Evolutionary conservation across 1,284 basidiomycete genomes (phyloP).

Genomic region (Boletellus dicymbophilus): DNA sequence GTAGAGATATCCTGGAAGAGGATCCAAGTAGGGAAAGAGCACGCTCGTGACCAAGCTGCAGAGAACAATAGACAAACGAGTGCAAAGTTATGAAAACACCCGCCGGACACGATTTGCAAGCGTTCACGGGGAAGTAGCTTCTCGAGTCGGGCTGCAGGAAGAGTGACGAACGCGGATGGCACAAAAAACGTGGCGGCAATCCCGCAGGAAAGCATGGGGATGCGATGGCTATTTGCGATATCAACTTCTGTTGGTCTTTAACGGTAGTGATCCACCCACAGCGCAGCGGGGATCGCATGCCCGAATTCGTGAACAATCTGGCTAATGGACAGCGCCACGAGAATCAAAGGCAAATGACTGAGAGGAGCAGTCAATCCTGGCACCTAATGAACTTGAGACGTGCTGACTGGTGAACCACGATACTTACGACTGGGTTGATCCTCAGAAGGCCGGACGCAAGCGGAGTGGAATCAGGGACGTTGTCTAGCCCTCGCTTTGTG

Average conservation of each 20-base stretch:
- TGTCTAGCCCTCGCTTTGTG: slow-evolving; percentile 16
- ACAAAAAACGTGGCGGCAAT: slow-evolving; percentile 55
- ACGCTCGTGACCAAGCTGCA: slow-evolving; percentile 32
- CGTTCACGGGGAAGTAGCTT: slow-evolving; percentile 43
- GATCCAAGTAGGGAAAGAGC: slow-evolving; percentile 33
- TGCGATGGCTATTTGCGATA: slow-evolving; percentile 25
- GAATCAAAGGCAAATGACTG: slow-evolving; percentile 58
- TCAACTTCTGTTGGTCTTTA: slow-evolving; percentile 2
- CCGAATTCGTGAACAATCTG: slow-evolving; percentile 73
- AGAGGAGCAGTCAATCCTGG: slow-evolving; percentile 75
- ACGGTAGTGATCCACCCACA: slow-evolving; percentile 43
- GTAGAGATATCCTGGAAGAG: slow-evolving; percentile 52
- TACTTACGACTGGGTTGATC: slow-evolving; percentile 49
- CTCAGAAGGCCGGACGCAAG: slow-evolving; percentile 13
- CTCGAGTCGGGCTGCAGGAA: slow-evolving; percentile 46
- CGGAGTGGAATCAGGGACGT: slow-evolving; percentile 4
- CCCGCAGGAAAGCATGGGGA: slow-evolving; percentile 62
- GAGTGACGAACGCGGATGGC: slow-evolving; percentile 71
- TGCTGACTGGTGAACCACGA: background rate
- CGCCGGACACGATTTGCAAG: slow-evolving; percentile 60
- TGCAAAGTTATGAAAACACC: slow-evolving; percentile 70
- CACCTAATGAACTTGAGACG: slow-evolving; percentile 46
- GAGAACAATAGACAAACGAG: slow-evolving; percentile 43
- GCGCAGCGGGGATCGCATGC: slow-evolving; percentile 65
- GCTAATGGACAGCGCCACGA: slow-evolving; percentile 56